These are phyloP conservation scores for Hibiscus mutabilis DNA, from an alignment of 345 rosid species.

Conservation along the genomic window DNA sequence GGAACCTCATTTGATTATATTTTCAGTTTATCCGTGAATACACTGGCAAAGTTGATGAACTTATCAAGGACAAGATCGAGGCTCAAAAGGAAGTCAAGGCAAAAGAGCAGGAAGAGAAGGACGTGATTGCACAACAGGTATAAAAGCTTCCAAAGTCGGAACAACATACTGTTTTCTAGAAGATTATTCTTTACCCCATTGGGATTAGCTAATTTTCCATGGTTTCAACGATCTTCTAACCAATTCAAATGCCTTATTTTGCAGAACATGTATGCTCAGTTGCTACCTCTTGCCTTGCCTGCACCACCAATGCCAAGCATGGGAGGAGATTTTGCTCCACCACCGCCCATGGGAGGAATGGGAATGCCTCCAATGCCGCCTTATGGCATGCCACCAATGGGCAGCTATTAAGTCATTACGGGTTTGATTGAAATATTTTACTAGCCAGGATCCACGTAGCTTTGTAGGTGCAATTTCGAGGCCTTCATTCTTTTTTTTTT, in stretches of 20 bases:
- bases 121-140: constrained; percentile 66
- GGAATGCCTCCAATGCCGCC: constrained; percentile 75
- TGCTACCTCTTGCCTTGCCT: constrained; percentile 67
- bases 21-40: constrained; percentile 62
- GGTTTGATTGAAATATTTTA: not conserved
- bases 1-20: not conserved
- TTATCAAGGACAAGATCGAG: constrained; percentile 58
- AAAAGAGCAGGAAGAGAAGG: constrained; percentile 64
- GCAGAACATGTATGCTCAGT: constrained; percentile 72
- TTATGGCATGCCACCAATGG: constrained; percentile 68
- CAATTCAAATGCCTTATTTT: constrained; percentile 2
- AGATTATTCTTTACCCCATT: not conserved
- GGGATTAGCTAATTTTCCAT: not conserved
- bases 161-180: not conserved
- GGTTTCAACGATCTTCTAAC: not conserved
- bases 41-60: constrained; percentile 58
- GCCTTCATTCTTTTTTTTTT: constrained; percentile 9
- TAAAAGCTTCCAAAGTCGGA: not conserved
- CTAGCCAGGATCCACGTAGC: not conserved
- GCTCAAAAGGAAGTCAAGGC: constrained; percentile 45
- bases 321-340: constrained; percentile 18
- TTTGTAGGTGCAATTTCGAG: constrained; percentile 6
- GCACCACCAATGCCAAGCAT: constrained; percentile 69
- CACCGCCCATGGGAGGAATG: constrained; percentile 46
- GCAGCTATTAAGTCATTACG: constrained; percentile 33